phyloP scores from a whole-genome alignment of 768 basidiomycete genomes.

The Phylloporus arenicola region DNA sequence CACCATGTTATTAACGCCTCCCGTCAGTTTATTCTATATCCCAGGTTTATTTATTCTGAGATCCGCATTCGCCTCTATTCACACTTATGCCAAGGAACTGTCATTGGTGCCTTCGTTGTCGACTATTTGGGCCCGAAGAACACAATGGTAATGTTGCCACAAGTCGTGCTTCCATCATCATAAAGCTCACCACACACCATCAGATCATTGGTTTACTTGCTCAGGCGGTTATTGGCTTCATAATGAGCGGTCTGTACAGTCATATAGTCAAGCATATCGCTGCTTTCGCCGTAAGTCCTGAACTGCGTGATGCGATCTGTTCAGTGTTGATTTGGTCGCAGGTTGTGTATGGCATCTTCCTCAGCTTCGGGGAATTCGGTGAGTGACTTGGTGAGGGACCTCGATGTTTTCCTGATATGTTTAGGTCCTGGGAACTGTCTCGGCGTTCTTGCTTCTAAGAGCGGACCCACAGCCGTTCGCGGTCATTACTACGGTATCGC shows the following conservation, averaged over 20 bases:
- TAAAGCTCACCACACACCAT: not conserved
- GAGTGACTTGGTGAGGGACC: slow-evolving; percentile 8
- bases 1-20: slow-evolving; percentile 1
- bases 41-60: slow-evolving; percentile 35
- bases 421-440: slow-evolving; percentile 79
- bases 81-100: slow-evolving; percentile 38
- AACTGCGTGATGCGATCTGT: not conserved
- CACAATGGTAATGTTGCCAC: slow-evolving; percentile 50
- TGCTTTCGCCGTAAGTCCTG: slow-evolving; percentile 60
- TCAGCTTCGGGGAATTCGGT: slow-evolving; percentile 85
- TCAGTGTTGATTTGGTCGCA: slow-evolving; percentile 17
- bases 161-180: not conserved
- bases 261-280: slow-evolving; percentile 57
- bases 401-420: not conserved
- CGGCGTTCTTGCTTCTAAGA: slow-evolving; percentile 81
- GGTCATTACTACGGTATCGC: slow-evolving; percentile 85
- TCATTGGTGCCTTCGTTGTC: slow-evolving; percentile 69
- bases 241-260: slow-evolving; percentile 80
- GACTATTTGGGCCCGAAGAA: slow-evolving; percentile 73
- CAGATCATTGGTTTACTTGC: slow-evolving; percentile 62
- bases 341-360: slow-evolving; percentile 88
- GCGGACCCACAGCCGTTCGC: slow-evolving; percentile 77
- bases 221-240: slow-evolving; percentile 77
- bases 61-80: slow-evolving; percentile 7
- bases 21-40: slow-evolving; percentile 55